These are phyloP conservation scores for Venturia asperata DNA, from an alignment of 2,329 filamentous ascomycete species.

Conservation along the genomic window DNA sequence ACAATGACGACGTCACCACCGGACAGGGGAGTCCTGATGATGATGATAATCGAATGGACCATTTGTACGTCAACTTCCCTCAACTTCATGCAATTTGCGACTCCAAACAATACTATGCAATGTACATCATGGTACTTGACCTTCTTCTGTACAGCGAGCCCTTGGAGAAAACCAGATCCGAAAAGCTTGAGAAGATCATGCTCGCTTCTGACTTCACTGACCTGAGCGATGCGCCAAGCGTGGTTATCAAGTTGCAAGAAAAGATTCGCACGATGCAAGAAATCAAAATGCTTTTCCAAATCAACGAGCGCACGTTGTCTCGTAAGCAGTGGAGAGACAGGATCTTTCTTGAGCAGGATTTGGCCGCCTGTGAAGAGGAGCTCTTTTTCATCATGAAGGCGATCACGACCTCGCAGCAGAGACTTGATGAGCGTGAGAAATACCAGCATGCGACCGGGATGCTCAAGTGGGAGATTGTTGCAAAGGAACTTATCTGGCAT, in stretches of 20 bases:
- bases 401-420: constrained; percentile 91
- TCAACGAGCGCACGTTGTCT: constrained; percentile 81
- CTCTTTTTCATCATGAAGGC: constrained; percentile 99
- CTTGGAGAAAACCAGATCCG: constrained; percentile 90
- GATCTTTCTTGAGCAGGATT: constrained; percentile 78
- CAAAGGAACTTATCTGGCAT: constrained; percentile 95
- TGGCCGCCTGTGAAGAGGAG: constrained; percentile 88
- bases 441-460: constrained; percentile 67
- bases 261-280: constrained; percentile 90
- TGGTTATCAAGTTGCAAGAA: constrained; percentile 85
- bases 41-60: constrained; percentile 78
- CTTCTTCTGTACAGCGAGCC: constrained; percentile 94
- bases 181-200: constrained; percentile 97
- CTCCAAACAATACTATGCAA: constrained; percentile 91
- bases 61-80: constrained; percentile 94
- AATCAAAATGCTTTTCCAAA: constrained; percentile 93
- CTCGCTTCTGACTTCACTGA: constrained; percentile 98
- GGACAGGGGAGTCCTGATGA: constrained; percentile 49
- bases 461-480: constrained; percentile 87
- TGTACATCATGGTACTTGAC: constrained; percentile 97
- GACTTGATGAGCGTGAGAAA: constrained; percentile 59
- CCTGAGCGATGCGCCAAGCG: constrained; percentile 82
- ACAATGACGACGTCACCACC: constrained; percentile 83
- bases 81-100: constrained; percentile 92
- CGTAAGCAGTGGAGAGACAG: constrained; percentile 87